Conservation (phyloP, 1,284 basidiomycete species). For the Coniferiporia sulphurascens region DNA sequence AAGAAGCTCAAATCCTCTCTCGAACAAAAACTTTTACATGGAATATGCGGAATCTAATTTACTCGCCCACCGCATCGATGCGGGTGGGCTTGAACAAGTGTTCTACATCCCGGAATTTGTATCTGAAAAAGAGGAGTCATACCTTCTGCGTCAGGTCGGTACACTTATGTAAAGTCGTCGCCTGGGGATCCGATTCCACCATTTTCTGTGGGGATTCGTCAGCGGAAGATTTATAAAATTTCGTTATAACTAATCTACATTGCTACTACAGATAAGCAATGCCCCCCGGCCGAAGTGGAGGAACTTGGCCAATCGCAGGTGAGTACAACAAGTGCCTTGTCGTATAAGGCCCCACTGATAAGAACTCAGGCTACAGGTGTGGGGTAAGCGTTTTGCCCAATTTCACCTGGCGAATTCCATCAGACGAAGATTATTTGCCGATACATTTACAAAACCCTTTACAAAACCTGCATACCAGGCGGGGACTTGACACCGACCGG, state of each 20-base stretch:
- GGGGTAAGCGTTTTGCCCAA: slow-evolving; percentile 47
- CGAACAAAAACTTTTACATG: neutral
- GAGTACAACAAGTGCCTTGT: too few relatives aligned
- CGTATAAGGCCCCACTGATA: slow-evolving; percentile 4
- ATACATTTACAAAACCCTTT: too few relatives aligned
- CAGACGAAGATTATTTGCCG: slow-evolving; percentile 7
- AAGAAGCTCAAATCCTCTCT: too few relatives aligned
- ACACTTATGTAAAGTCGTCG: slow-evolving; percentile 14
- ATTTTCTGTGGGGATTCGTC: too few relatives aligned
- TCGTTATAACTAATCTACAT: too few relatives aligned
- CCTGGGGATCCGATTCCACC: neutral
- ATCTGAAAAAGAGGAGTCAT: slow-evolving; percentile 72
- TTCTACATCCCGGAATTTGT: slow-evolving; percentile 83
- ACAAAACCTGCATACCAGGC: slow-evolving; percentile 36
- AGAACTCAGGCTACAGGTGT: slow-evolving; percentile 62
- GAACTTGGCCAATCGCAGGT: slow-evolving; percentile 76
- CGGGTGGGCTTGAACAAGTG: slow-evolving; percentile 5
- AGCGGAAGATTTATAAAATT: too few relatives aligned
- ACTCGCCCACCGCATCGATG: neutral
- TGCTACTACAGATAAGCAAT: slow-evolving; percentile 63
- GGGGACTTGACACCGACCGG: slow-evolving; percentile 64
- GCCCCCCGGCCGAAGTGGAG: slow-evolving; percentile 85
- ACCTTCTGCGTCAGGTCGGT: slow-evolving; percentile 68
- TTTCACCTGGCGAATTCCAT: too few relatives aligned
- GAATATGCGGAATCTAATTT: neutral